A percentile compares a stretch with the other conserved stretches of the same genome.
Evolutionary conservation across 2,329 filamentous ascomycete species (phyloP).

Genomic region (Xylariaceae sp.): DNA sequence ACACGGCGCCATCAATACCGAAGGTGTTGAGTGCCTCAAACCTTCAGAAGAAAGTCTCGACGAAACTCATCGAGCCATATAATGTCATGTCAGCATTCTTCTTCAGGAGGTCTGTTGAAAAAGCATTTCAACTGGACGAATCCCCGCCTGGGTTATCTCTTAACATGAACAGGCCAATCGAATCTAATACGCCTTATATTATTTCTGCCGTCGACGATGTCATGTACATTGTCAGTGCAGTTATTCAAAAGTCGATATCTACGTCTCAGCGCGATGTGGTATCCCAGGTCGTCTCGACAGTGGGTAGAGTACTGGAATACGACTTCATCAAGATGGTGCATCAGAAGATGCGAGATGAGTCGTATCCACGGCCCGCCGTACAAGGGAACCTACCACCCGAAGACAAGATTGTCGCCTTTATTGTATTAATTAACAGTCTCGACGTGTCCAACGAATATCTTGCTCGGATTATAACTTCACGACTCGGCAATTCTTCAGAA

Average conservation of each 20-base stretch:
- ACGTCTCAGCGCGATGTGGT: constrained; percentile 80
- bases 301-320: constrained; percentile 73
- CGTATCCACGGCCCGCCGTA: constrained; percentile 74
- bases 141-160: constrained; percentile 73
- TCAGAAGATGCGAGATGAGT: constrained; percentile 94
- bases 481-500: constrained; percentile 46
- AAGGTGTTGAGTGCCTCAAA: constrained; percentile 73
- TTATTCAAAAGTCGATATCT: constrained; percentile 78
- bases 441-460: constrained; percentile 91
- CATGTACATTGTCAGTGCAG: constrained; percentile 97
- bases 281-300: constrained; percentile 68
- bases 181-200: constrained; percentile 80
- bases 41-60: constrained; percentile 70
- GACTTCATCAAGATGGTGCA: constrained; percentile 98
- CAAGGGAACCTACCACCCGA: constrained; percentile 82
- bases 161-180: constrained; percentile 64
- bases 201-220: constrained; percentile 95
- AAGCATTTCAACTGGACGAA: constrained; percentile 95
- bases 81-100: constrained; percentile 94
- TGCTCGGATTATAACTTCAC: constrained; percentile 71
- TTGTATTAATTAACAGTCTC: constrained; percentile 91
- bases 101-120: constrained; percentile 92
- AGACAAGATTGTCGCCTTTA: constrained; percentile 79
- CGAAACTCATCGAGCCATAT: constrained; percentile 73
- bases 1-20: constrained; percentile 60